Evolutionary conservation across 169 alveolate species (phyloP), one percentile per base, ranked within the genome.

Genomic region (Plasmodium vinckei): DNA sequence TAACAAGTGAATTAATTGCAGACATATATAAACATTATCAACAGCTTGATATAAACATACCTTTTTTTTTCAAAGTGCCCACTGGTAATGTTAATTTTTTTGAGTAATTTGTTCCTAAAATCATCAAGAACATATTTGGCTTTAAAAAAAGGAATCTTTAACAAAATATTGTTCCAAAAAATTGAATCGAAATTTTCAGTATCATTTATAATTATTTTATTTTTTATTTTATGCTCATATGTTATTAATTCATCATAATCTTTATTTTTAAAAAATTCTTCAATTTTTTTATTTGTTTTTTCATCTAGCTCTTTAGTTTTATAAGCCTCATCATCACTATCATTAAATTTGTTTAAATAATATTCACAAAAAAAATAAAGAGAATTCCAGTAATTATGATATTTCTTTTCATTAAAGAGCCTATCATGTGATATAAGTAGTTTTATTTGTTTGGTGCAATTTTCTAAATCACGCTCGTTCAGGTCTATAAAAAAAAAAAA

Each of bases 111-210:
- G 39, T 27, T 42, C 23, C 63, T 63, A 59, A 73, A 73, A 61
- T 46, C 75, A 42, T 72, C 71, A 7, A 75, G 61, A 21, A 77
- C 61, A 15, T 84, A 64, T 39, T 91, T 46, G 1, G 92, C 96
- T 86, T 93, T 94, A 53, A 87, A 87, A 49, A 70, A 87, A 19
- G 94, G 95, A 15, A 96, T 87, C 63, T 89, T 93, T 39, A 93
- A 88, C 1, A 95, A 91, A 9, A 95, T 73, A 5, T 79, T 72
- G 39, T 92, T 94, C 98, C 98, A 96, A 73, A 94, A 96, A 9
- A 79, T 87, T 19, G 93, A 70, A 67, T 96, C 97, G 0, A 89
- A 72, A 19, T 82, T 65, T 7, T 72, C 94, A 57, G 56, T 75
- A 15, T 70, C 60, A 53, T 88, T 92, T 17, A 73, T 51, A 61